Conservation (phyloP, 139 green algal species). For the Zygnema cylindricum region DNA sequence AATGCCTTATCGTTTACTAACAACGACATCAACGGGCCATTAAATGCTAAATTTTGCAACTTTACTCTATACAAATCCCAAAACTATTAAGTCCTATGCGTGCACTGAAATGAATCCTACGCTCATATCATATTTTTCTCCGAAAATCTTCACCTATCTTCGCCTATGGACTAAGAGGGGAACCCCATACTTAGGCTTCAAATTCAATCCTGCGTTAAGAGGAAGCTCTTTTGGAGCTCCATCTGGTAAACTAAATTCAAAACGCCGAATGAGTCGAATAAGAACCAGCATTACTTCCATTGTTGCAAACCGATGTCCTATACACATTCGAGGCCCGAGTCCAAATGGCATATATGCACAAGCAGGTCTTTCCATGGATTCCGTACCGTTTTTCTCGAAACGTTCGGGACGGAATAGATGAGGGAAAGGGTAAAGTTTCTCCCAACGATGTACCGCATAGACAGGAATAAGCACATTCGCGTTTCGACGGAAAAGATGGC, state of each 20-base stretch:
- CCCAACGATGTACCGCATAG: conserved; percentile 61
- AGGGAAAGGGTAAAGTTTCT: conserved; percentile 64
- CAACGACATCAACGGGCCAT: too few relatives aligned
- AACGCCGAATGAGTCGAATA: conserved; percentile 63
- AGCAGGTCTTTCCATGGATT: conserved; percentile 30
- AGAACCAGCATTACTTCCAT: conserved; percentile 67
- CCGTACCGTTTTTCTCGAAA: conserved; percentile 59
- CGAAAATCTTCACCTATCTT: too few relatives aligned
- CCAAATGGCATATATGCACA: conserved; percentile 70
- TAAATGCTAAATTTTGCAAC: too few relatives aligned
- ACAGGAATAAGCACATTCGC: conserved; percentile 65
- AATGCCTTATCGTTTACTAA: too few relatives aligned
- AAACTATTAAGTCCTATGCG: too few relatives aligned
- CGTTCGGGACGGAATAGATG: conserved; percentile 66
- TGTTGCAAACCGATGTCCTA: conserved; percentile 71
- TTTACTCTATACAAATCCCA: too few relatives aligned
- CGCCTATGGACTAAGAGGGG: conserved; percentile 44
- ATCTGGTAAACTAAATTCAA: conserved; percentile 37
- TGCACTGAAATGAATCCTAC: too few relatives aligned
- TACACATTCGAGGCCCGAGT: conserved; percentile 68
- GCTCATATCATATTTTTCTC: too few relatives aligned
- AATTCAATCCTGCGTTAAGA: conserved; percentile 59
- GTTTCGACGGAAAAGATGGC: conserved; percentile 60
- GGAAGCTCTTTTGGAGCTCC: conserved; percentile 33
- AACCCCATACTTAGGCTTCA: conserved; percentile 56